These are phyloP conservation scores for Colletotrichum navitas DNA, from an alignment of 2,329 filamentous ascomycete genomes.

Conservation along the genomic window DNA sequence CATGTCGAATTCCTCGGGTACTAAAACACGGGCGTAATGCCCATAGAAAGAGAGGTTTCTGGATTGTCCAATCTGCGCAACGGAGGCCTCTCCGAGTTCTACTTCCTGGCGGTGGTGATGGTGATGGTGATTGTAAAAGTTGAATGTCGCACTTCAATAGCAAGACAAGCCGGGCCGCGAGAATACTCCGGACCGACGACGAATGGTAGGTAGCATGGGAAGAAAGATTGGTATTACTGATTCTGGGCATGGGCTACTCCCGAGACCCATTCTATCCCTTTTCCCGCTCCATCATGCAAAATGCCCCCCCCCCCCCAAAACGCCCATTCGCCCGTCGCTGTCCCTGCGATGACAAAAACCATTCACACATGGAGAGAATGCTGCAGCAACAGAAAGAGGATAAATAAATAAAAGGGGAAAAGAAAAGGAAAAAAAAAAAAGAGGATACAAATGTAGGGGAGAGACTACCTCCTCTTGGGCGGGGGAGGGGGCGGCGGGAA, in stretches of 20 bases:
- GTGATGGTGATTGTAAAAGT: background rate
- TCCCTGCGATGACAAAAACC: background rate
- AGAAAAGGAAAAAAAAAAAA: background rate
- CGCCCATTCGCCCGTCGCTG: constrained; percentile 7
- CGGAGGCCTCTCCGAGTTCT: background rate
- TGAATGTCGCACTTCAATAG: background rate
- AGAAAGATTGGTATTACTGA: background rate
- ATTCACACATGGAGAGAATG: background rate
- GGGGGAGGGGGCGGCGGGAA: constrained; percentile 58
- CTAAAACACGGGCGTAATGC: constrained; percentile 31
- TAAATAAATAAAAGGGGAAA: background rate
- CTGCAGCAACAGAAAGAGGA: background rate
- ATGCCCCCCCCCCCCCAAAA: background rate
- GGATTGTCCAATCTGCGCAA: constrained; percentile 16
- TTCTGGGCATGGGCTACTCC: background rate
- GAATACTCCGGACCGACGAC: background rate
- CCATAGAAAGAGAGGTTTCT: constrained; percentile 37
- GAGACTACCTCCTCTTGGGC: constrained; percentile 40
- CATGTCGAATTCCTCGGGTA: constrained; percentile 32
- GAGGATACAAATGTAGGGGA: background rate
- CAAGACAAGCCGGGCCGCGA: background rate
- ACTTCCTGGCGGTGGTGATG: background rate
- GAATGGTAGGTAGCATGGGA: background rate
- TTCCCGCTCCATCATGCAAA: background rate
- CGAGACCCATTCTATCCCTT: background rate